phyloP scores from a whole-genome alignment of 1,284 basidiomycete genomes.

The Thecaphora thlaspeos region DNA sequence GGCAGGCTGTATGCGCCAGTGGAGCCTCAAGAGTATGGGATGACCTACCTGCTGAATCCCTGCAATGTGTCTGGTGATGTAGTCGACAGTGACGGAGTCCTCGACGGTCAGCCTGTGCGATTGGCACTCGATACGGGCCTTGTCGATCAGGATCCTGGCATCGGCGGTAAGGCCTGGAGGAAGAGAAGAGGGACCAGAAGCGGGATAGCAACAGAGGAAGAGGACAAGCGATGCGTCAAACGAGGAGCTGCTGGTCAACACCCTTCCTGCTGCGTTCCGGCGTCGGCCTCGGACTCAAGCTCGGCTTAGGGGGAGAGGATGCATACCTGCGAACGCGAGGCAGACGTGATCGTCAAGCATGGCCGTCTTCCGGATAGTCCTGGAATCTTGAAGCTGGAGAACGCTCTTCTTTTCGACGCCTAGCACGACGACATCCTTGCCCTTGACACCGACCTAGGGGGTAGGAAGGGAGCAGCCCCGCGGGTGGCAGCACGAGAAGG shows the following conservation, averaged over 20 bases:
- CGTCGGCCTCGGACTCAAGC: too few species aligned
- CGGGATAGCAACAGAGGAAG: too few species aligned
- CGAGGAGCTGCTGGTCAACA: too few species aligned
- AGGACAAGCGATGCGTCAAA: background rate
- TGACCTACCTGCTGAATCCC: conserved; percentile 86
- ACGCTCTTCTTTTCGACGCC: conserved; percentile 99
- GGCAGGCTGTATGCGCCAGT: too few species aligned
- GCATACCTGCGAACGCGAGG: conserved; percentile 89
- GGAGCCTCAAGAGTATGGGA: too few species aligned
- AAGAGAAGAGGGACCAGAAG: background rate
- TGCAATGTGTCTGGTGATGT: conserved; percentile 96
- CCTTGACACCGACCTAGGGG: conserved; percentile 97
- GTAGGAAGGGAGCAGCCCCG: background rate
- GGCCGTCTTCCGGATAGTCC: conserved; percentile 95
- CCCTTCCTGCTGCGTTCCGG: too few species aligned
- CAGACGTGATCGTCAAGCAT: conserved; percentile 99
- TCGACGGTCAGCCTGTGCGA: conserved; percentile 96
- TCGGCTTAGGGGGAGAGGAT: too few species aligned
- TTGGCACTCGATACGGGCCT: conserved; percentile 95
- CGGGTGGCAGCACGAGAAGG: too few species aligned
- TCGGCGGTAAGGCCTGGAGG: conserved; percentile 86
- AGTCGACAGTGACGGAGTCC: conserved; percentile 96
- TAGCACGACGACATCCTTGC: conserved; percentile 89
- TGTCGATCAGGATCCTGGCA: conserved; percentile 95
- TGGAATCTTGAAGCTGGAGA: conserved; percentile 93